Percentiles rank a stretch among this genome's conserved stretches.
Evolutionary conservation across 495 filamentous ascomycete species (phyloP).

Genomic region (Annulohypoxylon stygium): DNA sequence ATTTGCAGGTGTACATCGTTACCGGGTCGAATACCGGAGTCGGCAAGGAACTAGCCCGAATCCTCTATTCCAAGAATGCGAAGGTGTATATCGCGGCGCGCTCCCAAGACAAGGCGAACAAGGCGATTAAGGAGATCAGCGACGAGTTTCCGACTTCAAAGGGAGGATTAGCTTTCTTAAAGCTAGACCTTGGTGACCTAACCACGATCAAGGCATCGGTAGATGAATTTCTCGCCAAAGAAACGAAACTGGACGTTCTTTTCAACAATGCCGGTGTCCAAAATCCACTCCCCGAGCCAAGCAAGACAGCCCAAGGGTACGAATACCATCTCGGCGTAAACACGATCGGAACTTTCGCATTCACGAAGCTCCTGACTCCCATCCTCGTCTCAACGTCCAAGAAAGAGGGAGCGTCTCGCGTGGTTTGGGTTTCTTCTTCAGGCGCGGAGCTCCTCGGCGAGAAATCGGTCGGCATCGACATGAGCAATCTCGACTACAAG

Average conservation of each 20-base stretch:
- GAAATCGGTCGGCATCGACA: constrained; percentile 47
- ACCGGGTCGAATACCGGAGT: constrained; percentile 64
- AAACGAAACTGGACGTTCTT: constrained; percentile 53
- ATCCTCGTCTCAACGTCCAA: constrained; percentile 45
- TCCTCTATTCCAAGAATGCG: constrained; percentile 61
- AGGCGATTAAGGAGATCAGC: constrained; percentile 47
- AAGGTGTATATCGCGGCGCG: constrained; percentile 67
- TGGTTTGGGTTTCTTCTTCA: constrained; percentile 48
- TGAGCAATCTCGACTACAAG: constrained; percentile 49
- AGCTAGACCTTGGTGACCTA: constrained; percentile 55
- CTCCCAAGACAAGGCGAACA: constrained; percentile 48
- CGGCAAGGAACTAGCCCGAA: constrained; percentile 60
- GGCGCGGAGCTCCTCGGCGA: constrained; percentile 48
- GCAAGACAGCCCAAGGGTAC: constrained; percentile 50
- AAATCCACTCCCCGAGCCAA: constrained; percentile 22
- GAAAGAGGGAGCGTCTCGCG: constrained; percentile 41
- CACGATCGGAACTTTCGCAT: constrained; percentile 52
- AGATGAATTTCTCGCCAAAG: constrained; percentile 49
- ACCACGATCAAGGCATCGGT: constrained; percentile 50
- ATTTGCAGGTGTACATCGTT: constrained; percentile 59
- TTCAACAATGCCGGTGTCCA: constrained; percentile 59
- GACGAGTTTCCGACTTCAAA: constrained; percentile 41
- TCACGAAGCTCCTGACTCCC: constrained; percentile 59
- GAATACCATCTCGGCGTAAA: constrained; percentile 57
- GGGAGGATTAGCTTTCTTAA: constrained; percentile 49